Base-by-base conservation (phyloP, 73 alveolate genomes). In the Paramecium sonneborni region DNA sequence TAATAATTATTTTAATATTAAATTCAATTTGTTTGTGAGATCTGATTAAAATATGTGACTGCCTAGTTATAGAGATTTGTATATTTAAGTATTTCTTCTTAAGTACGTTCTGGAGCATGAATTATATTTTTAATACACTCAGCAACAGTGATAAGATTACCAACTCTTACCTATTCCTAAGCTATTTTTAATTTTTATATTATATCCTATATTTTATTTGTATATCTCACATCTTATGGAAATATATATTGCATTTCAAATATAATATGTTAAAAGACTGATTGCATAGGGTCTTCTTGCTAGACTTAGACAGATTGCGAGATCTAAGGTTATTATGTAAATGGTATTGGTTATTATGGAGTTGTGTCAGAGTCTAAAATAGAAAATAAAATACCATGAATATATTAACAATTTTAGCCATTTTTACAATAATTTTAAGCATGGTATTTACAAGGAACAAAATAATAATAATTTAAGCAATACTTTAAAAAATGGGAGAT, bases 211-310 rank as follows among this genome's bases (percentile, higher is more conserved):
- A 69, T 69, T 32, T 69, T 69, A 69, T 28, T 69, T 69, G 57
- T 68, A 68, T 9, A 57, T 57, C 76, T 57, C 76, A 57, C 39
- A 20, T 57, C 76, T 57, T 57, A 11, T 57, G 76, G 76, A 57
- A 57, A 57, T 69, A 69, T 28, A 14, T 58, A 32, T 23, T 58
- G 82, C 82, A 58, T 58, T 43, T 58, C 82, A 28, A 58, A 28
- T 58, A 24, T 4, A 58, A 58, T 58, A 24, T 58, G 82, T 24
- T 24, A 28, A 58, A 58, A 58, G 18, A 58, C 21, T 58, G 3
- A 58, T 58, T 58, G 37, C 82, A 58, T 58, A 2, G 82, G 82
- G 21, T 58, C 82, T 58, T 58, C 82, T 58, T 48, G 67, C 67
- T 48, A 14, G 28, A 48, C 26, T 8, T 48, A 15, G 5, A 43